Evolutionary conservation across 2,329 filamentous ascomycete species (phyloP).

Genomic region (Furcasterigmium furcatum): DNA sequence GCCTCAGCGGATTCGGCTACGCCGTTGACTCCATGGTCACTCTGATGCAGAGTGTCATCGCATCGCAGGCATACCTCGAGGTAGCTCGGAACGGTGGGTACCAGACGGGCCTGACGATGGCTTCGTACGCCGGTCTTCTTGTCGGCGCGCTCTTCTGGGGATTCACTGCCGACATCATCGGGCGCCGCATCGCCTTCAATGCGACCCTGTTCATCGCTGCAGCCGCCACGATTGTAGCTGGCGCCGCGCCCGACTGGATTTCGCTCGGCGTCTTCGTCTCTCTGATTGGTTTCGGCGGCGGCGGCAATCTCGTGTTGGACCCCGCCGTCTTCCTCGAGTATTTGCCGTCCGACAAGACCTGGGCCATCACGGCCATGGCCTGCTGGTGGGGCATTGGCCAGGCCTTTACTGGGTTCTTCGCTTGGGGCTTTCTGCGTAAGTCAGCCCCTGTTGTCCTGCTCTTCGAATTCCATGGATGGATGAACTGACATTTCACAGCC

Average conservation of each 20-base stretch:
- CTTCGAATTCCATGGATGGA: slow-evolving; percentile 27
- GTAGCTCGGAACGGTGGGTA: slow-evolving; percentile 29
- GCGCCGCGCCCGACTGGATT: slow-evolving; percentile 60
- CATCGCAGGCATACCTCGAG: slow-evolving; percentile 50
- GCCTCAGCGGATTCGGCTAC: slow-evolving; percentile 59
- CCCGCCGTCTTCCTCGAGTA: slow-evolving; percentile 49
- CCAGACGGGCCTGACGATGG: slow-evolving; percentile 50
- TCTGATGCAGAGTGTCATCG: slow-evolving; percentile 57
- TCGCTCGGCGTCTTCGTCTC: slow-evolving; percentile 59
- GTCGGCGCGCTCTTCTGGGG: slow-evolving; percentile 62
- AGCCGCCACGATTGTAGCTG: slow-evolving; percentile 59
- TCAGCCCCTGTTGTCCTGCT: neutral
- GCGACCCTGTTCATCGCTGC: slow-evolving; percentile 57
- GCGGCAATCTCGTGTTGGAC: slow-evolving; percentile 63
- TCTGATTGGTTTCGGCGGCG: slow-evolving; percentile 58
- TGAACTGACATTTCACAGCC: slow-evolving; percentile 5
- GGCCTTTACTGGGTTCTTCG: slow-evolving; percentile 39
- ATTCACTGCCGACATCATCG: slow-evolving; percentile 60
- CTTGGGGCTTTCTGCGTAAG: slow-evolving; percentile 28
- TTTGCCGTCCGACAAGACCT: slow-evolving; percentile 52
- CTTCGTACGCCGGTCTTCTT: slow-evolving; percentile 45
- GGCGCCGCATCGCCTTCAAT: slow-evolving; percentile 63
- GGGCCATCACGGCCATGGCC: slow-evolving; percentile 60
- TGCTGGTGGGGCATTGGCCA: slow-evolving; percentile 37
- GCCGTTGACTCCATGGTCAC: slow-evolving; percentile 55